phyloP scores from a whole-genome alignment of 768 basidiomycete genomes.

The Collybia nuda region DNA sequence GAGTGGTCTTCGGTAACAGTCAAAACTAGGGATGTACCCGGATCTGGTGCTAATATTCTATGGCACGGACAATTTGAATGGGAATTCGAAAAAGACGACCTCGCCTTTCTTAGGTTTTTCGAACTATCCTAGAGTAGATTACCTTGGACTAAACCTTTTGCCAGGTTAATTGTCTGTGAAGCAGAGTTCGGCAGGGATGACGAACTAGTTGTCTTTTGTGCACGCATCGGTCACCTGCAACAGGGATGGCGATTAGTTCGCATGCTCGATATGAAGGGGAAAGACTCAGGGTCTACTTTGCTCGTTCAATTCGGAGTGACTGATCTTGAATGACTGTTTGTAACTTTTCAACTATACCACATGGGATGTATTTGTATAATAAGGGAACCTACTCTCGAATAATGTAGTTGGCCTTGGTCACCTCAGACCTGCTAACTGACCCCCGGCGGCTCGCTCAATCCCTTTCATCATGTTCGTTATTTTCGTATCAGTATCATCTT shows the following conservation, averaged over 20 bases:
- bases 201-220: constrained; percentile 51
- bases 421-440: constrained; percentile 43
- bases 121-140: neutral
- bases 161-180: constrained; percentile 36
- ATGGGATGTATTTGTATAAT: neutral
- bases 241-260: constrained; percentile 49
- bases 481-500: constrained; percentile 30
- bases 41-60: constrained; percentile 35
- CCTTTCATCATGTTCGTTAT: constrained; percentile 50
- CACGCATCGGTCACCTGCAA: constrained; percentile 44
- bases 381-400: neutral
- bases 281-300: constrained; percentile 40
- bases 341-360: neutral
- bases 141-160: neutral
- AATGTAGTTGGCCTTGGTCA: constrained; percentile 9
- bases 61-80: constrained; percentile 48
- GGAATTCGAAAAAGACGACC: constrained; percentile 47
- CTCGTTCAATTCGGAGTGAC: constrained; percentile 29
- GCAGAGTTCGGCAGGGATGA: constrained; percentile 45
- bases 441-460: constrained; percentile 64
- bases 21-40: constrained; percentile 30
- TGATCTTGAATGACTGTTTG: neutral
- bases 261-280: constrained; percentile 51
- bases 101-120: constrained; percentile 54
- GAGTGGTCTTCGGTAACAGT: constrained; percentile 43